phyloP scores from a whole-genome alignment of 805 yeast genomes.

The Ogataea methanolica region DNA sequence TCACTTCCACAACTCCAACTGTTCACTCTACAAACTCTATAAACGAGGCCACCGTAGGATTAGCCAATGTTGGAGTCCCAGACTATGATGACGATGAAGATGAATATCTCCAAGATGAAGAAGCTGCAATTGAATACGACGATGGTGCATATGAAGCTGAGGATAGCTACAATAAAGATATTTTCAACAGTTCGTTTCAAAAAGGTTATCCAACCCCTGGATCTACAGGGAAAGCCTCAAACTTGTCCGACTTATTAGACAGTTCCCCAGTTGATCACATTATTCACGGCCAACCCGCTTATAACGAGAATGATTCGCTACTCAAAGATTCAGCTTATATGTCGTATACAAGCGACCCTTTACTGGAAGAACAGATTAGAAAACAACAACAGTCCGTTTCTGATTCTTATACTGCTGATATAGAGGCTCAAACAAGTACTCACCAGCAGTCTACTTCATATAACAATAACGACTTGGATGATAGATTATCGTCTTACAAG shows the following conservation, averaged over 20 bases:
- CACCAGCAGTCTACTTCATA: neutral
- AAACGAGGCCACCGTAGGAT: constrained; percentile 53
- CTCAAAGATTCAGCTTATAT: neutral
- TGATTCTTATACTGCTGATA: neutral
- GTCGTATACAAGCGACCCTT: neutral
- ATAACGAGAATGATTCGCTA: neutral
- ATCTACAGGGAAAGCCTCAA: neutral
- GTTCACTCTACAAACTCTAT: constrained; percentile 45
- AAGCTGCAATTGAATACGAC: neutral
- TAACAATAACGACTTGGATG: neutral
- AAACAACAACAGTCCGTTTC: constrained; percentile 1
- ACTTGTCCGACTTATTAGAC: neutral
- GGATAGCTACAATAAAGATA: neutral
- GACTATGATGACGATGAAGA: constrained; percentile 24
- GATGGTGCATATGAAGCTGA: constrained; percentile 6
- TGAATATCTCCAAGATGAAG: neutral
- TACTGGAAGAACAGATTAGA: constrained; percentile 2
- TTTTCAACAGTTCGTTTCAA: constrained; percentile 1
- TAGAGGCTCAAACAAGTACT: neutral
- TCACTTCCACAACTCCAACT: constrained; percentile 32
- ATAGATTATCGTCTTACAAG: neutral
- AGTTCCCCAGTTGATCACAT: neutral
- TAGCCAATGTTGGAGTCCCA: constrained; percentile 53
- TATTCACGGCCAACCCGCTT: neutral
- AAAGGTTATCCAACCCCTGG: neutral